Conservation (phyloP, 1,284 basidiomycete species). For the Rhodotorula glutinis region DNA sequence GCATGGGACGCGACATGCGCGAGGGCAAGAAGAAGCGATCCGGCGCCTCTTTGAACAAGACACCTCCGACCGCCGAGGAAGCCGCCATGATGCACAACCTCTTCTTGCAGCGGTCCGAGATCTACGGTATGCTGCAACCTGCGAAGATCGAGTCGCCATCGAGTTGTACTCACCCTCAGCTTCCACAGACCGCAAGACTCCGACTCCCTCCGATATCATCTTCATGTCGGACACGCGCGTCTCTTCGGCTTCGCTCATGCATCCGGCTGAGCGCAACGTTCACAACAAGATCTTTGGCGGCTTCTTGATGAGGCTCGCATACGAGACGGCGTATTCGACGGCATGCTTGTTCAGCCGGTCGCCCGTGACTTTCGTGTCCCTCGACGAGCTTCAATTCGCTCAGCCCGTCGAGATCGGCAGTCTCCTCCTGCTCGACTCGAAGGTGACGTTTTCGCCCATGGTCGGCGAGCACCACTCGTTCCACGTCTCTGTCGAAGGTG, state of each 20-base stretch:
- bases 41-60: constrained; percentile 31
- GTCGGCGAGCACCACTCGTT: constrained; percentile 26
- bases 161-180: no score
- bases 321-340: constrained; percentile 48
- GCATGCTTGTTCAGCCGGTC: constrained; percentile 46
- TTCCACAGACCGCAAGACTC: constrained; percentile 24
- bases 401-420: constrained; percentile 41
- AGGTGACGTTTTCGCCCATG: constrained; percentile 37
- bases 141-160: no score
- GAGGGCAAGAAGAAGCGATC: constrained; percentile 32
- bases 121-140: constrained; percentile 18
- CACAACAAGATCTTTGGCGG: constrained; percentile 37
- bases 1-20: constrained; percentile 44
- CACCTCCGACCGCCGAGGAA: constrained; percentile 48
- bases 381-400: constrained; percentile 45
- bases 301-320: constrained; percentile 42
- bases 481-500: constrained; percentile 30
- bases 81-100: constrained; percentile 46
- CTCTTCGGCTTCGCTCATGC: constrained; percentile 40
- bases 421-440: constrained; percentile 34
- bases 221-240: constrained; percentile 43
- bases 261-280: constrained; percentile 43
- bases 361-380: constrained; percentile 48
- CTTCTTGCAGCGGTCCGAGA: constrained; percentile 37
- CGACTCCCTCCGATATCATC: constrained; percentile 32